Conservation (phyloP, 2,329 filamentous ascomycete genomes). For the Colletotrichum musicola region DNA sequence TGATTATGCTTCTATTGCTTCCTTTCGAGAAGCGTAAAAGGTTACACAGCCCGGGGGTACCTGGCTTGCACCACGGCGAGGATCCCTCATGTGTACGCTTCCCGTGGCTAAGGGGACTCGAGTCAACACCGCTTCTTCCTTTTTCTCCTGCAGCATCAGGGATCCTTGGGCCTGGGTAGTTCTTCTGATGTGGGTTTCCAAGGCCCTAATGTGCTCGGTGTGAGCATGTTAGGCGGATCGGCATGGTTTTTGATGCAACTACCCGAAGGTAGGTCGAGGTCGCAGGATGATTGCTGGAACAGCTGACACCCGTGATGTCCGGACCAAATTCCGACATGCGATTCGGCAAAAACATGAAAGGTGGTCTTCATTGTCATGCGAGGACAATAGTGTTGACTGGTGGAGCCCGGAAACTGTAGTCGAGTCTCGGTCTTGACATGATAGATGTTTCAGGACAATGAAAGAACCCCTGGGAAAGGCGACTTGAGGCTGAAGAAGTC, state of each 20-base stretch:
- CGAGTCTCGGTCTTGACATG: neutral
- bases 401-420: neutral
- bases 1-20: slow-evolving; percentile 1
- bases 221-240: slow-evolving; percentile 28
- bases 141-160: neutral
- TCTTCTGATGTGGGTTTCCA: slow-evolving; percentile 20
- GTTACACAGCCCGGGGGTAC: slow-evolving; percentile 27
- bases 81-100: neutral
- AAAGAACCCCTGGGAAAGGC: neutral
- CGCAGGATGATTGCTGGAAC: slow-evolving; percentile 26
- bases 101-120: neutral
- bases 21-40: neutral
- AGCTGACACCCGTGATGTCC: slow-evolving; percentile 2
- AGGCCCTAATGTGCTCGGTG: slow-evolving; percentile 27
- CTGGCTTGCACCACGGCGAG: neutral
- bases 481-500: neutral
- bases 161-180: slow-evolving; percentile 3
- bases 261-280: slow-evolving; percentile 27
- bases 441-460: neutral
- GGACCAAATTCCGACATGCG: neutral
- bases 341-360: neutral
- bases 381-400: slow-evolving; percentile 3
- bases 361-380: neutral
- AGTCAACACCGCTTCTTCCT: slow-evolving; percentile 23
- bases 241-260: slow-evolving; percentile 27